Evolutionary conservation across 345 rosid species (phyloP).

Genomic region (Syzygium aqueum): DNA sequence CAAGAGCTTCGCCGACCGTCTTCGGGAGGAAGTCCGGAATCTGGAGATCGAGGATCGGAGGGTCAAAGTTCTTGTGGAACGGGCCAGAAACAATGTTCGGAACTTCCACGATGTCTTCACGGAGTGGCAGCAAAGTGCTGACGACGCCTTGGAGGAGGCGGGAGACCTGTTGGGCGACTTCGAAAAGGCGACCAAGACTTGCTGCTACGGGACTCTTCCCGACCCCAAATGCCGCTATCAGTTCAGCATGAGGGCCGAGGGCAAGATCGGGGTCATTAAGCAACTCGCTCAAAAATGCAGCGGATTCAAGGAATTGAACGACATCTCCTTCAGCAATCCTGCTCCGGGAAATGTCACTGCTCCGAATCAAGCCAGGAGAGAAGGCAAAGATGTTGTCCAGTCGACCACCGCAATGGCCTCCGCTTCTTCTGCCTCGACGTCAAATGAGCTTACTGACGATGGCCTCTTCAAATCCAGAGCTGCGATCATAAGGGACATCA

Average conservation of each 20-base stretch:
- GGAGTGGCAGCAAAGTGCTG: accelerated
- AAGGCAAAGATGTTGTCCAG: background rate
- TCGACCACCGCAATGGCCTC: accelerated
- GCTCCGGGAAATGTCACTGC: accelerated
- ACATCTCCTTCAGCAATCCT: background rate
- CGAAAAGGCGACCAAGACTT: background rate
- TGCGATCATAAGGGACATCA: accelerated
- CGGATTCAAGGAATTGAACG: background rate
- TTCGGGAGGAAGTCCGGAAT: background rate
- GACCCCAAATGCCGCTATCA: background rate
- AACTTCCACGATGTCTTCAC: accelerated
- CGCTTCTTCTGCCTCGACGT: accelerated
- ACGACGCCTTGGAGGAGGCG: accelerated
- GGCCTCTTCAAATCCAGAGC: background rate
- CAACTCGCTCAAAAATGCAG: accelerated
- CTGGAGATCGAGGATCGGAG: accelerated
- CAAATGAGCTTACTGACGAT: accelerated
- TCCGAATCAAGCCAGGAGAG: background rate
- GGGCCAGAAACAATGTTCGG: background rate
- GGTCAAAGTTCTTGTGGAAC: accelerated
- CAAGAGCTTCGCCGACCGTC: background rate
- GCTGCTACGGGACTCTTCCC: background rate
- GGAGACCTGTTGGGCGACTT: accelerated
- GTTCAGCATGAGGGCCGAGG: background rate
- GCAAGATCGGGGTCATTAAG: accelerated